Conservation (phyloP, 768 basidiomycete species). For the Leccinum uliginosum region DNA sequence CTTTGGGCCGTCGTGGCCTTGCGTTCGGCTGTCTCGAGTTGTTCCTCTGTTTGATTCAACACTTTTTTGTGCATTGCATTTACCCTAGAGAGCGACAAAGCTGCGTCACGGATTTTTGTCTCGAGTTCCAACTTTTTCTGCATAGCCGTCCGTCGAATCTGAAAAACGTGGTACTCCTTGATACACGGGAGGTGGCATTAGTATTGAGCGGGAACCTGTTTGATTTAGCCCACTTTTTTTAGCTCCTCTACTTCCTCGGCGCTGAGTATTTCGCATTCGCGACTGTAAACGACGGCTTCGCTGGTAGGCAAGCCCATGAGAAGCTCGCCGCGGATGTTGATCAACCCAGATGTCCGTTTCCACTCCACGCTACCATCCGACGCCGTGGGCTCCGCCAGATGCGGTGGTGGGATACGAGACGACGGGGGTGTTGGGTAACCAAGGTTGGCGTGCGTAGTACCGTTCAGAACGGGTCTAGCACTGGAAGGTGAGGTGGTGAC, state of each 20-base stretch:
- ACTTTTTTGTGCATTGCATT: slow-evolving; percentile 53
- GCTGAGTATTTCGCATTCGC: slow-evolving; percentile 71
- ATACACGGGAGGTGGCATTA: neutral
- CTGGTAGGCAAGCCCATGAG: slow-evolving; percentile 87
- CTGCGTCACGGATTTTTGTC: slow-evolving; percentile 85
- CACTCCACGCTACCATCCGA: slow-evolving; percentile 34
- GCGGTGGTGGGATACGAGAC: slow-evolving; percentile 29
- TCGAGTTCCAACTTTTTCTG: slow-evolving; percentile 75
- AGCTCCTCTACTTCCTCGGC: slow-evolving; percentile 68
- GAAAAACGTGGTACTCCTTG: slow-evolving; percentile 73
- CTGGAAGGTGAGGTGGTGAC: slow-evolving; percentile 16
- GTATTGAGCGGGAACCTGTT: slow-evolving; percentile 18
- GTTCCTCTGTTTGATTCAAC: slow-evolving; percentile 63
- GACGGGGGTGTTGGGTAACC: slow-evolving; percentile 41
- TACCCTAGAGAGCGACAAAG: slow-evolving; percentile 66
- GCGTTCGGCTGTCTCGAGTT: slow-evolving; percentile 65
- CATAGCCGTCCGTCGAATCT: slow-evolving; percentile 60
- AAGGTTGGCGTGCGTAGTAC: slow-evolving; percentile 5
- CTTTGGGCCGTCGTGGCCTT: slow-evolving; percentile 68
- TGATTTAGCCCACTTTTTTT: slow-evolving; percentile 50
- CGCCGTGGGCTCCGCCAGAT: slow-evolving; percentile 32
- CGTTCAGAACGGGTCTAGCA: slow-evolving; percentile 15
- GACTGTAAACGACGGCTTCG: slow-evolving; percentile 91
- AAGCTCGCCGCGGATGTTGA: slow-evolving; percentile 75
- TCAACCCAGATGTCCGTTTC: slow-evolving; percentile 41